These are phyloP conservation scores for Trypanosomatidae sp. DNA, from an alignment of 208 protist species.

Conservation along the genomic window DNA sequence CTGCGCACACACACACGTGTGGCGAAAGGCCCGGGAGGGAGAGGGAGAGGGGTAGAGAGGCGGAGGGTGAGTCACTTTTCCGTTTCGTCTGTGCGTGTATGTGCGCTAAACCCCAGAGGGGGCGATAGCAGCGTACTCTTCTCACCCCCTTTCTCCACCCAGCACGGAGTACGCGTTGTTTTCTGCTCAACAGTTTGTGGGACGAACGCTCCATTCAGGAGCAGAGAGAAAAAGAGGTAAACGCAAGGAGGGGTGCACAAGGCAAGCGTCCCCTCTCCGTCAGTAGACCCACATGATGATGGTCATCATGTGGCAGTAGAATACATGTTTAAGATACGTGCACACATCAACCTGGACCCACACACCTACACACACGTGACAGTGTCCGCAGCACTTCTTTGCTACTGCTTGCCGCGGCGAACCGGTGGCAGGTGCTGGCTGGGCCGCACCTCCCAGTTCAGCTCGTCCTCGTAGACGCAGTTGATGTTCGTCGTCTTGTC, in stretches of 20 bases:
- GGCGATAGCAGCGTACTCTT: not conserved
- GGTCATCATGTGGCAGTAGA: not conserved
- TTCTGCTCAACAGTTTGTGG: not conserved
- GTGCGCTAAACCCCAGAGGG: not conserved
- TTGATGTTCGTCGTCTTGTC: constrained; percentile 81
- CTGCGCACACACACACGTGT: not conserved
- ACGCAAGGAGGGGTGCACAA: not conserved
- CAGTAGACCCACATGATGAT: not conserved
- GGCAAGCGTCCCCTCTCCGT: not conserved
- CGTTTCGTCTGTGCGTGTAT: not conserved
- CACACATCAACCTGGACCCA: not conserved
- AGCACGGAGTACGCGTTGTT: too few relatives aligned
- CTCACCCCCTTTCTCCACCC: not conserved
- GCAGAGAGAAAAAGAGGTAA: not conserved
- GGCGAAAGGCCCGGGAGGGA: not conserved
- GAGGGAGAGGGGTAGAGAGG: not conserved
- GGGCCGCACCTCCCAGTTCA: constrained; percentile 47
- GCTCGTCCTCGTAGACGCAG: constrained; percentile 76
- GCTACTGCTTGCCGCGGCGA: constrained; percentile 2
- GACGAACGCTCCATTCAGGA: not conserved
- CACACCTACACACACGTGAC: not conserved
- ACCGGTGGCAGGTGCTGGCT: constrained; percentile 27
- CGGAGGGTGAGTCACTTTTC: not conserved
- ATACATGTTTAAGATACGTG: not conserved
- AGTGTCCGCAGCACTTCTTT: not conserved